Evolutionary conservation across 441 rosid species (phyloP), one percentile per base, ranked within the genome.

Genomic region (Arabidopsis lyrata): DNA sequence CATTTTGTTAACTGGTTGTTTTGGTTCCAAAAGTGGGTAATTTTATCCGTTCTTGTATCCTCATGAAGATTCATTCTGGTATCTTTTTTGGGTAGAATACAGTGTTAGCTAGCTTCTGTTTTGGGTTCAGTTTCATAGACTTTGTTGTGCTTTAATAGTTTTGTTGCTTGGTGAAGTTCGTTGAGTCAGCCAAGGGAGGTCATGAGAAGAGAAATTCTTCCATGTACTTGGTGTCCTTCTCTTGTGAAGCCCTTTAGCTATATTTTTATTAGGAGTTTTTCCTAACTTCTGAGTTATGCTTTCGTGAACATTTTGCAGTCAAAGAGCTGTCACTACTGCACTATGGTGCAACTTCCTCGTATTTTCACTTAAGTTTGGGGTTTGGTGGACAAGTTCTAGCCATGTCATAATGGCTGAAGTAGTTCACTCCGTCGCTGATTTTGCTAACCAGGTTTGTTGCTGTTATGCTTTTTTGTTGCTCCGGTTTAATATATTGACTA

Each of bases 391-490:
- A 24, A 92, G 92, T 78, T 91, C 97, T 58, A 95, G 99, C 84
- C 98, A 95, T 87, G 99, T 95, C 18, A 86, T 95, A 84, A 67
- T 95, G 79, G 99, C 98, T 68, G 99, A 95, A 84, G 96, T 86
- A 61, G 90, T 93, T 75, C 99, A 95, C 76, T 95, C 99, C 0
- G 70, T 88, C 52, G 97, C 99, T 47, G 99, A 95, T 87, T 88
- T 95, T 70, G 98, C 99, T 49, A 95, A 95, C 80, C 99, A 95
- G 97, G 99, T 70, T 34, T 73, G 55, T 64, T 70, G 54, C 42
- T 29, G 59, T 7, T 52, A 36, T 16, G 36, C 45, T 1, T 13
- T 60, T 20, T 73, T 49, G 41, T 35, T 24, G 14, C 63, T 42
- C 65, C 34, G 63, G 57, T 68, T 49, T 41, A 27, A 36, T 76